A percentile compares a stretch with the other conserved stretches of the same genome.
These are phyloP conservation scores for Syzygium aromaticum DNA, from an alignment of 345 rosid genomes.

Conservation along the genomic window DNA sequence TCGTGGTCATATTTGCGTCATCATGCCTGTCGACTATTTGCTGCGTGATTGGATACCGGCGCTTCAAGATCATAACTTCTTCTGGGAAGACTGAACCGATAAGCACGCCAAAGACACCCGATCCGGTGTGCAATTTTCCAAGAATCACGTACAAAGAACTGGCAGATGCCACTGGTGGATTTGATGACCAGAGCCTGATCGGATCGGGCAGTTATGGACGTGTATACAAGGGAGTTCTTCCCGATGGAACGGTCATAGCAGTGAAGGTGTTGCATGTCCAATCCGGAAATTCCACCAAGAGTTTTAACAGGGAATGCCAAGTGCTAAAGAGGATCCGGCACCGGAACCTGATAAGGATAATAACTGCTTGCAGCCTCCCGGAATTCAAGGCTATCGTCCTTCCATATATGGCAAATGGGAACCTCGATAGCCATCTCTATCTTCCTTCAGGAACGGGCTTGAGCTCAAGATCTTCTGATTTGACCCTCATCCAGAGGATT, in stretches of 20 bases:
- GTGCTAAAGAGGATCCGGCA: conserved; percentile 50
- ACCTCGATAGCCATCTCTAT: conserved; percentile 39
- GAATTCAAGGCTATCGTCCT: conserved; percentile 58
- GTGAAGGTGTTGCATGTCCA: conserved; percentile 41
- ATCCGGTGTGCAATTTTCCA: conserved; percentile 30
- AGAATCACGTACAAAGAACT: conserved; percentile 45
- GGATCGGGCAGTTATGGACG: conserved; percentile 45
- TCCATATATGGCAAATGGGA: conserved; percentile 52
- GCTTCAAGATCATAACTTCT: conserved; percentile 11
- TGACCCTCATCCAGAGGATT: conserved; percentile 41
- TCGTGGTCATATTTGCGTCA: conserved; percentile 12
- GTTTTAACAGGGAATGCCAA: conserved; percentile 52
- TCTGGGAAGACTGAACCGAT: conserved; percentile 8
- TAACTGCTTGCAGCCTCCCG: conserved; percentile 48
- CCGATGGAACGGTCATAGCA: conserved; percentile 34
- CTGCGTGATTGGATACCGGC: conserved; percentile 18
- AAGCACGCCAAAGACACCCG: conserved; percentile 4
- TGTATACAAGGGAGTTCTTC: conserved; percentile 40
- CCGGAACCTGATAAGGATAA: conserved; percentile 42
- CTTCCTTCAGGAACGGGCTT: conserved; percentile 18
- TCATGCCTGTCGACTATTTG: conserved; percentile 15
- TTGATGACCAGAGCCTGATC: conserved; percentile 28
- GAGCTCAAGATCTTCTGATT: conserved; percentile 25
- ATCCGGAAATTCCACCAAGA: conserved; percentile 38
- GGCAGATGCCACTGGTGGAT: conserved; percentile 34